Conservation (phyloP, 371 early-diverging fungal species). For the Lichtheimia ramosa region DNA sequence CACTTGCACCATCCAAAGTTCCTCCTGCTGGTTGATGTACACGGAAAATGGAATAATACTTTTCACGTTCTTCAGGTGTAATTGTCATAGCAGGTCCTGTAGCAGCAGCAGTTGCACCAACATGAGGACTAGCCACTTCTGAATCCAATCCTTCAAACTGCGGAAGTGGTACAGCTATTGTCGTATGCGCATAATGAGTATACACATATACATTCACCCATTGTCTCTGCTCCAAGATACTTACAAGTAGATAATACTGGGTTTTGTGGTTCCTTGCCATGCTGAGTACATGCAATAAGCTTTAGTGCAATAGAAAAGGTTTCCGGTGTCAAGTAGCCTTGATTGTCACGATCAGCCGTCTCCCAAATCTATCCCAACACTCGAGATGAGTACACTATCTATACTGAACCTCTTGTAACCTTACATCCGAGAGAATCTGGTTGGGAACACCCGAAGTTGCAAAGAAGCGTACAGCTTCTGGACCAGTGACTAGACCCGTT, state of each 20-base stretch:
- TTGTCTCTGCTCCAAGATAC: neutral
- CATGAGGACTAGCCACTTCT: conserved; percentile 19
- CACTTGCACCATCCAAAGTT: conserved; percentile 35
- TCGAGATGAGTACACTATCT: no score
- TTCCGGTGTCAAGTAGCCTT: conserved; percentile 68
- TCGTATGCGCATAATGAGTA: neutral
- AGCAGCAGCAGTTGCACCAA: conserved; percentile 11
- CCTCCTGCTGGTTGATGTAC: conserved; percentile 40
- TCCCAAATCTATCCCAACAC: conserved; percentile 72
- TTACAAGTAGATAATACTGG: conserved; percentile 42
- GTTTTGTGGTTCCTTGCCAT: conserved; percentile 51
- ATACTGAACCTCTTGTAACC: neutral
- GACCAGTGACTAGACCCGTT: conserved; percentile 71
- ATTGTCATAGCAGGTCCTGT: conserved; percentile 13
- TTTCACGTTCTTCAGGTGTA: conserved; percentile 39
- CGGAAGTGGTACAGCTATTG: conserved; percentile 56
- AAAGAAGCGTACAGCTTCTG: conserved; percentile 82
- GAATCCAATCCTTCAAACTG: conserved; percentile 52
- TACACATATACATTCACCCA: no score
- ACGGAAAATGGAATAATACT: conserved; percentile 39
- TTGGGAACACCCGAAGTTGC: conserved; percentile 77
- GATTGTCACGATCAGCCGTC: conserved; percentile 71
- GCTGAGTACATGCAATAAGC: conserved; percentile 84
- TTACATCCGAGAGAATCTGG: conserved; percentile 73
- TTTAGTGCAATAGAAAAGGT: conserved; percentile 83